Base-by-base conservation (phyloP, 768 basidiomycete species). In the Phaeotremella fagi region DNA sequence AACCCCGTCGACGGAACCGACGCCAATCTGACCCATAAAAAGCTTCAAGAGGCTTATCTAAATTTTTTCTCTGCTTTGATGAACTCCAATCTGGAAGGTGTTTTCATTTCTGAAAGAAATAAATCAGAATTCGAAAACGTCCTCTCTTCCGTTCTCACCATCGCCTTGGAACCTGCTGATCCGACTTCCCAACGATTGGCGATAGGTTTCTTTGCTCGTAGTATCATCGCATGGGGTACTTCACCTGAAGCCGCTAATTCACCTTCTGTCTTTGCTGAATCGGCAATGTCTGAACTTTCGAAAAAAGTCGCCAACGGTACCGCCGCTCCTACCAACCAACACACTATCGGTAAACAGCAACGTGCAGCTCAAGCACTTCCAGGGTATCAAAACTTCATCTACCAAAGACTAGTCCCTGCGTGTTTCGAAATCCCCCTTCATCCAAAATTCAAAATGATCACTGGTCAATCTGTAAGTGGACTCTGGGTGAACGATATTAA, bases 341-440 rank as follows among this genome's bases (percentile, higher is more conserved):
- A 79, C 20, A 77, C 78, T 45, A 77, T 77, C 0, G 63, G 69
- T 22, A 75, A 66, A 20, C 56, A 61, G 22, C 64, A 67, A 9
- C 43, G 60, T 49, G 65, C 56, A 36, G 65, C 52, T 54, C 61
- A 76, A 25, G 62, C 66, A 22, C 75, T 98, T 38, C 90, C 90
- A 11, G 92, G 94, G 0, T 97, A 95, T 61, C 91, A 97, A 61
- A 81, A 82, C 14, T 92, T 92, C 71, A 81, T 94, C 26, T 98
- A 98, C 65, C 86, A 91, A 57, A 82, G 84, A 12, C 75, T 94
- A 28, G 78, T 98, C 47, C 88, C 90, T 11, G 77, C 83, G 2
- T 85, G 85, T 22, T 95, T 99, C 73, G 80, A 83, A 6, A 82
- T 97, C 3, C 82, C 90, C 1, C 84, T 87, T 11, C 78, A 80